phyloP scores from a whole-genome alignment of 73 alveolate species.

The Paramecium biaurelia region DNA sequence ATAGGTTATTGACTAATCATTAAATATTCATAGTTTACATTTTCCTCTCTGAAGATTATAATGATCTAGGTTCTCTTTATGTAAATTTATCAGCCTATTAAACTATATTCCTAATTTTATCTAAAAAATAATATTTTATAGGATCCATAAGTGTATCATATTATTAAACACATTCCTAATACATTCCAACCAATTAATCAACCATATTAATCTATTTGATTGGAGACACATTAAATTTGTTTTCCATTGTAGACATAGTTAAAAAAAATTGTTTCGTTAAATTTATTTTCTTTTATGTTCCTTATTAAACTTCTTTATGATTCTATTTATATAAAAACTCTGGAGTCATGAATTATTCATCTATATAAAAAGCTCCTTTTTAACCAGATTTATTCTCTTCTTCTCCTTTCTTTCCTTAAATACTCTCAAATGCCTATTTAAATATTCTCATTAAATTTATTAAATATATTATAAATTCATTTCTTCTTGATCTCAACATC shows the following conservation, averaged over 20 bases:
- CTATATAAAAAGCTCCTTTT: not conserved
- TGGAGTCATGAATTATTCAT: conserved; percentile 46
- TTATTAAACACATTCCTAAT: conserved; percentile 28
- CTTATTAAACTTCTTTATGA: not conserved
- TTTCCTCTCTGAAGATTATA: not conserved
- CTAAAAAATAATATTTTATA: conserved; percentile 31
- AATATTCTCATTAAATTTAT: conserved; percentile 8
- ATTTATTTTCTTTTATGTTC: not conserved
- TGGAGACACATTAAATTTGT: not conserved
- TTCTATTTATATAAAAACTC: not conserved
- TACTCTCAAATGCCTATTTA: conserved; percentile 4
- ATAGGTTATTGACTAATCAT: not conserved
- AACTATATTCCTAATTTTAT: not conserved
- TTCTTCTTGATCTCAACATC: not conserved
- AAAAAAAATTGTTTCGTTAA: conserved; percentile 18
- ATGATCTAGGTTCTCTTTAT: conserved; percentile 25
- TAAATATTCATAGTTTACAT: not conserved
- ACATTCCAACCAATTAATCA: conserved; percentile 48
- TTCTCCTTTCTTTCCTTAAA: not conserved
- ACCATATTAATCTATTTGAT: not conserved
- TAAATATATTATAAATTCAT: not conserved
- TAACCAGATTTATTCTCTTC: not conserved
- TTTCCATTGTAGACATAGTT: not conserved
- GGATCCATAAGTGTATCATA: conserved; percentile 30
- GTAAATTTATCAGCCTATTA: conserved; percentile 13